phyloP scores from a whole-genome alignment of 2,329 filamentous ascomycete species.

The Bimuria novae-zelandiae region DNA sequence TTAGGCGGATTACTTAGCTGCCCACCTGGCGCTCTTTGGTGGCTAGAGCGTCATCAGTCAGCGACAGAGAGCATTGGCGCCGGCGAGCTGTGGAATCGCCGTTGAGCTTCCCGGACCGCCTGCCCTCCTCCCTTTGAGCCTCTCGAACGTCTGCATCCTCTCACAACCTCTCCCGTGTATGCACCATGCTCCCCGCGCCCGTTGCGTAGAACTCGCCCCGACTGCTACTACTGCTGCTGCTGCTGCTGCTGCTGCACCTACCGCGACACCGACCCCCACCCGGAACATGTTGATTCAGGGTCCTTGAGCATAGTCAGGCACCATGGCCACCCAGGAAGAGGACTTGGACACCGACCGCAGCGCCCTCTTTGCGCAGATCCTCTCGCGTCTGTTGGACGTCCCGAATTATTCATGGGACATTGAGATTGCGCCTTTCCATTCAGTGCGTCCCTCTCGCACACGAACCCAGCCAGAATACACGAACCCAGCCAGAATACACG shows the following conservation, averaged over 20 bases:
- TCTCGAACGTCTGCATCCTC: neutral
- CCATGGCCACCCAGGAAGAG: conserved; percentile 21
- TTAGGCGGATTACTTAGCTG: neutral
- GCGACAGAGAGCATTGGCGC: conserved; percentile 9
- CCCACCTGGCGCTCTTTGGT: neutral
- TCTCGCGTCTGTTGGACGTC: conserved; percentile 44
- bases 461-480: neutral
- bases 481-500: too few species aligned
- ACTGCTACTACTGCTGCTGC: neutral
- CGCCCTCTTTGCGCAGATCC: conserved; percentile 38
- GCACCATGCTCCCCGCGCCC: neutral
- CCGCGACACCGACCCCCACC: neutral
- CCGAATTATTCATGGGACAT: conserved; percentile 47
- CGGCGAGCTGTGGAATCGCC: neutral
- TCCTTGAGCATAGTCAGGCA: conserved; percentile 13
- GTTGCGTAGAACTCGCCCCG: neutral
- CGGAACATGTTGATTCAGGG: conserved; percentile 14
- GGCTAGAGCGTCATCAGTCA: conserved; percentile 13
- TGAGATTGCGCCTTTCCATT: conserved; percentile 54
- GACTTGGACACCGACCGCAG: conserved; percentile 20
- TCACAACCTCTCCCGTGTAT: neutral
- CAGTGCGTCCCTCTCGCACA: conserved; percentile 28
- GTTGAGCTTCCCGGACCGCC: neutral
- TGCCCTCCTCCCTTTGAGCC: neutral
- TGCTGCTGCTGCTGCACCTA: neutral